phyloP scores from a whole-genome alignment of 495 filamentous ascomycete genomes.

The Penicillium crystallinum region DNA sequence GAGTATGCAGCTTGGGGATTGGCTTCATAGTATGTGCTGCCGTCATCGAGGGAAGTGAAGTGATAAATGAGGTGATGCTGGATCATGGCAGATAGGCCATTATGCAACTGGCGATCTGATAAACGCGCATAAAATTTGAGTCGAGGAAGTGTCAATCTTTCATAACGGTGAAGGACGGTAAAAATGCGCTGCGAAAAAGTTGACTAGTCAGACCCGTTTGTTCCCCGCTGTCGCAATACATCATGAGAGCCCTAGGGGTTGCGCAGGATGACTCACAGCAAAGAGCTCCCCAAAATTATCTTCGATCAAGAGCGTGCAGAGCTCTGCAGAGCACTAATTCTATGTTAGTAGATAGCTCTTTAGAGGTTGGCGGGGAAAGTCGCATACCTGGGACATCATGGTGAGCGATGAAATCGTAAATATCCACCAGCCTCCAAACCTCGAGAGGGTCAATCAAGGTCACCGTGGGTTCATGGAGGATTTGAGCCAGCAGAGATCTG shows the following conservation, averaged over 20 bases:
- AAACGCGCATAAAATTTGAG: constrained; percentile 65
- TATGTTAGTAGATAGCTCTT: constrained; percentile 12
- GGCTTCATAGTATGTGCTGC: constrained; percentile 71
- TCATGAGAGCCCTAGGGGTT: not conserved
- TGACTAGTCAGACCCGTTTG: not conserved
- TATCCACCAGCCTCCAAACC: constrained; percentile 55
- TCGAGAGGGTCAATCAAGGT: constrained; percentile 63
- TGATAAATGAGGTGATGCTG: constrained; percentile 84
- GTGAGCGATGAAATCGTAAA: constrained; percentile 45
- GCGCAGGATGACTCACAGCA: constrained; percentile 58
- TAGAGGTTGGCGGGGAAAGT: constrained; percentile 2
- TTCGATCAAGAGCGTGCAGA: constrained; percentile 82
- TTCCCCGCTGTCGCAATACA: not conserved
- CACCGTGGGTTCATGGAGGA: constrained; percentile 52
- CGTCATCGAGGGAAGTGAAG: constrained; percentile 57
- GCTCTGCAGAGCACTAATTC: constrained; percentile 63
- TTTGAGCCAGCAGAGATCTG: not conserved
- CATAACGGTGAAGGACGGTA: constrained; percentile 66
- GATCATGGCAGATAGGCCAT: constrained; percentile 76
- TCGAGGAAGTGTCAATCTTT: constrained; percentile 64
- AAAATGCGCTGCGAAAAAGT: constrained; percentile 63
- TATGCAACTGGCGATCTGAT: constrained; percentile 59
- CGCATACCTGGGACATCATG: constrained; percentile 53
- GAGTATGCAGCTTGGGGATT: constrained; percentile 70
- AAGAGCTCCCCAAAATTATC: constrained; percentile 86